phyloP scores from a whole-genome alignment of 495 filamentous ascomycete genomes.

The Melanomma pulvis-pyrius region DNA sequence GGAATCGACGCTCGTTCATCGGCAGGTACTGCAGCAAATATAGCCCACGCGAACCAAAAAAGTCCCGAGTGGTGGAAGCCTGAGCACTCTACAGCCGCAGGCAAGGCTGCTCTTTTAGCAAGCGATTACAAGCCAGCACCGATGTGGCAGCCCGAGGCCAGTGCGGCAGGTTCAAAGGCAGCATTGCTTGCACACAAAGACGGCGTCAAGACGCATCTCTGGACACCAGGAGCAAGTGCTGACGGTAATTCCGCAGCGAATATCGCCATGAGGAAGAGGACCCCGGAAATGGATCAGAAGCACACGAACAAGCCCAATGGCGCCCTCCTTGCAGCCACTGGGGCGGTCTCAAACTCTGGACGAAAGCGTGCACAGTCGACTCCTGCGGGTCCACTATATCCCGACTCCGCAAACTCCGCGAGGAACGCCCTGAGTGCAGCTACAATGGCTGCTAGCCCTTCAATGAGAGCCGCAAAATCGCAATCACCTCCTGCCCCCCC shows the following conservation, averaged over 20 bases:
- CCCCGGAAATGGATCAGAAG: conserved; percentile 50
- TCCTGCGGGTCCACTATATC: conserved; percentile 56
- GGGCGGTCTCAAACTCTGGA: conserved; percentile 59
- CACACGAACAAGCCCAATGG: conserved; percentile 55
- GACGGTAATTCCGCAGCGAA: conserved; percentile 63
- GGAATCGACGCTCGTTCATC: conserved; percentile 68
- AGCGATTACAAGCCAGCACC: conserved; percentile 66
- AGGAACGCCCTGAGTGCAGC: conserved; percentile 71
- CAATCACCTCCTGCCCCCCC: neutral
- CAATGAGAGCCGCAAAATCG: conserved; percentile 21
- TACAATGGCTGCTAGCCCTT: conserved; percentile 57
- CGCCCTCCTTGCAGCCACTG: conserved; percentile 72
- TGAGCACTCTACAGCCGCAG: conserved; percentile 61
- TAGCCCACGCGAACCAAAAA: conserved; percentile 72
- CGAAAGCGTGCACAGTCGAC: conserved; percentile 70
- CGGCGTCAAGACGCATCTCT: conserved; percentile 56
- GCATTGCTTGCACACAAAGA: conserved; percentile 70
- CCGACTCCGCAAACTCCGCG: conserved; percentile 61
- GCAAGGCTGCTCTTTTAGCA: conserved; percentile 67
- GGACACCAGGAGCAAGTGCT: conserved; percentile 51
- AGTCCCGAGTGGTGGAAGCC: conserved; percentile 64
- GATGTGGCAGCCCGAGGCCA: conserved; percentile 58
- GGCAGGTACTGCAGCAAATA: conserved; percentile 70
- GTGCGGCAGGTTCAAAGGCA: conserved; percentile 68
- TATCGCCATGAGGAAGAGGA: conserved; percentile 56